Base-by-base conservation (phyloP, 83 land plant species). In the Picea mariana region DNA sequence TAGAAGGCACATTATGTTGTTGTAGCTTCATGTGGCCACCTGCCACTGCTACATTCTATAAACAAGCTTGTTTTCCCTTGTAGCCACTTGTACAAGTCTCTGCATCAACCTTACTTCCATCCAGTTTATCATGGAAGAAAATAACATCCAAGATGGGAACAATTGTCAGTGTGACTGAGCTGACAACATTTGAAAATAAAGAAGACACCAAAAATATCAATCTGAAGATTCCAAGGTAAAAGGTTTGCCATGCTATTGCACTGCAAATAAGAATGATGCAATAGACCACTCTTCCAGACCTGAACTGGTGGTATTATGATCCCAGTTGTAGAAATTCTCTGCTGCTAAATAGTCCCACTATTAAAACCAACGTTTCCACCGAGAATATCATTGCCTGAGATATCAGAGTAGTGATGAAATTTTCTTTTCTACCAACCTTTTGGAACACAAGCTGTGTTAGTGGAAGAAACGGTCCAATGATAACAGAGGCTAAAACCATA, bases 171-270 rank as follows among this genome's bases (percentile, higher is more conserved):
- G 47, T 7, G 6, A 44, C 47, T 44, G 47, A 44, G 7, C 7
- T 44, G 0, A 44, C 47, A 5, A 44, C 47, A 44, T 44, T 5
- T 5, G 47, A 44, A 5, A 44, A 44, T 5, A 44, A 7, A 44
- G 47, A 44, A 44, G 47, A 44, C 6, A 44, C 47, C 6, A 44
- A 44, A 44, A 44, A 44, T 42, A 49, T 11, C 34, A 82, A 16
- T 5, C 60, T 66, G 0, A 55, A 21, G 16, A 1, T 60, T 16
- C 83, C 83, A 11, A 82, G 20, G 17, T 2, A 11, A 49, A 58
- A 23, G 9, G 80, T 27, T 58, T 82, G 83, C 62, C 81, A 55
- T 31, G 34, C 80, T 5, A 82, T 24, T 12, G 82, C 82, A 34
- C 55, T 49, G 52, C 62, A 47, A 8, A 82, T 23, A 4, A 82